Conservation (phyloP, 2,329 filamentous ascomycete species). For the Cladobotryum protrusum region DNA sequence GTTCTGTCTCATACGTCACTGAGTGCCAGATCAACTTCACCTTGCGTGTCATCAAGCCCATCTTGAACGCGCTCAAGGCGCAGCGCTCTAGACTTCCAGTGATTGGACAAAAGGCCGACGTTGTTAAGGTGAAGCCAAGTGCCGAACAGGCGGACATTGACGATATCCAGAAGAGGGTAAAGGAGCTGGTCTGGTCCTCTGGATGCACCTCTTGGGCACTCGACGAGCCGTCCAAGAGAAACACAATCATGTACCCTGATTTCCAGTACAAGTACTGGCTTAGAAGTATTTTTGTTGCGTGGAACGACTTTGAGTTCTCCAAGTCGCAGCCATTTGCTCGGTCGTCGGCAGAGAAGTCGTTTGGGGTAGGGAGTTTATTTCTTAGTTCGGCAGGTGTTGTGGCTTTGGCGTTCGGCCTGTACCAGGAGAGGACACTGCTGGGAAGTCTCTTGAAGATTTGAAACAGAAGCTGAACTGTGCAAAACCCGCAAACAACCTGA, state of each 20-base stretch:
- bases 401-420: no score
- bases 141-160: slow-evolving; percentile 19
- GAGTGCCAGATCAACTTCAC: slow-evolving; percentile 47
- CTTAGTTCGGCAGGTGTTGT: no score
- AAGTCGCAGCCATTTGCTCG: no score
- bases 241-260: slow-evolving; percentile 47
- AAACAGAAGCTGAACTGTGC: no score
- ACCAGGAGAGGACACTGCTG: no score
- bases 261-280: slow-evolving; percentile 45
- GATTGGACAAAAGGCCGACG: slow-evolving; percentile 17
- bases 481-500: no score
- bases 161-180: slow-evolving; percentile 35
- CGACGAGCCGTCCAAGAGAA: slow-evolving; percentile 38
- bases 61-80: slow-evolving; percentile 23
- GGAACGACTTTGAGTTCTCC: slow-evolving; percentile 26
- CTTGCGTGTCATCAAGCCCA: slow-evolving; percentile 29
- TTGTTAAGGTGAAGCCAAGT: slow-evolving; percentile 24
- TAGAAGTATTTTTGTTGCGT: slow-evolving; percentile 38
- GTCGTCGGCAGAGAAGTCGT: no score
- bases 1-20: slow-evolving; percentile 43
- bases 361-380: no score
- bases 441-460: no score
- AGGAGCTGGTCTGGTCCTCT: slow-evolving; percentile 40
- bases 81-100: slow-evolving; percentile 4
- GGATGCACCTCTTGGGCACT: slow-evolving; percentile 49